Conservation (phyloP, 768 basidiomycete genomes). For the Auriscalpium microsporum region DNA sequence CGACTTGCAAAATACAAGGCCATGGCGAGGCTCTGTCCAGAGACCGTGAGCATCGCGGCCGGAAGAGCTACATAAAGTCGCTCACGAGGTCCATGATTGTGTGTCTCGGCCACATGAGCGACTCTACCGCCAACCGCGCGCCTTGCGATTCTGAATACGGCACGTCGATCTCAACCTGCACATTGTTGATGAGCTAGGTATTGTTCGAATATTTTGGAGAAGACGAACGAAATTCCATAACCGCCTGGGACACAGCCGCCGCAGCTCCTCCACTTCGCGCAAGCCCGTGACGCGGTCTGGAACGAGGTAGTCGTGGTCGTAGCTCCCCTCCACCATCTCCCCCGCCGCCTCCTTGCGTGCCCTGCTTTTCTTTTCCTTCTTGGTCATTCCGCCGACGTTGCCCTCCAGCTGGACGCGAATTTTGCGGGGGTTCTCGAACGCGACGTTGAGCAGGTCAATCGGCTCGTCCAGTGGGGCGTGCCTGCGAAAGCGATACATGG, state of each 20-base stretch:
- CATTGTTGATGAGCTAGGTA: conserved; percentile 6
- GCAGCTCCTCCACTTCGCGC: conserved; percentile 70
- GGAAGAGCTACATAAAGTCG: neutral
- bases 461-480: conserved; percentile 69
- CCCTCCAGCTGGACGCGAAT: conserved; percentile 40
- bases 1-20: conserved; percentile 92
- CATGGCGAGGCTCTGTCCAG: conserved; percentile 74
- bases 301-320: conserved; percentile 51
- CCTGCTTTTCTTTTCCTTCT: conserved; percentile 32
- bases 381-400: conserved; percentile 36
- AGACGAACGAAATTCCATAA: conserved; percentile 79
- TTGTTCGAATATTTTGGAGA: neutral
- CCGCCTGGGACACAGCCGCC: conserved; percentile 64
- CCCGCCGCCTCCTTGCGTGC: neutral
- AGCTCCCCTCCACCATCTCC: neutral
- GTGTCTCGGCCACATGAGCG: conserved; percentile 67
- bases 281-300: conserved; percentile 85
- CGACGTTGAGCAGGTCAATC: conserved; percentile 88
- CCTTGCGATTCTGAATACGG: conserved; percentile 70
- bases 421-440: conserved; percentile 92
- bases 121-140: conserved; percentile 47
- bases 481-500: conserved; percentile 29
- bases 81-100: conserved; percentile 90
- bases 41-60: neutral
- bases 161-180: conserved; percentile 77